Base-by-base conservation (phyloP, 2,329 filamentous ascomycete genomes). In the Aspergillus unguis region DNA sequence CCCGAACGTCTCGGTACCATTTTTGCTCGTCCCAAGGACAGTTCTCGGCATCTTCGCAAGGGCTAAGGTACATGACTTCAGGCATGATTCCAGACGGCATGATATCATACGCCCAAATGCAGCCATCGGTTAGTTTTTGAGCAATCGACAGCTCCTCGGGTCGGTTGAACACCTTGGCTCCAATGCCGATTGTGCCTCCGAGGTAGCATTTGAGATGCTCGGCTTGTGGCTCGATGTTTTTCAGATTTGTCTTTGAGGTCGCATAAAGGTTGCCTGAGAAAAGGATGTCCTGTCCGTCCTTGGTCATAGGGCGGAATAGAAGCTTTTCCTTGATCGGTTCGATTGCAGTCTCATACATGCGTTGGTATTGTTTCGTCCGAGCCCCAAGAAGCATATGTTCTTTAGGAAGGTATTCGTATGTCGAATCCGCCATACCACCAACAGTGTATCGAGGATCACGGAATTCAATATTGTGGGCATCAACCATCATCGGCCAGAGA, bases 401-500 rank as follows among this genome's bases (percentile, higher is more conserved):
- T 56, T 79, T 79, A 2, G 76, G 77, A 11, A 79, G 65, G 58
- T 79, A 79, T 54, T 79, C 77, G 55, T 78, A 79, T 0, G 72
- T 69, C 2, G 76, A 78, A 59, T 79, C 76, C 11, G 75, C 74
- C 70, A 73, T 72, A 8, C 69, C 75, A 11, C 75, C 76, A 10
- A 78, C 63, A 1, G 67, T 71, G 51, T 75, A 78, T 31, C 67
- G 62, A 7, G 61, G 50, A 47, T 66, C 61, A n/a, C 57, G 56
- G 45, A 70, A 70, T 26, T 52, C 48, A 44, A 71, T 57, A 25
- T 56, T 58, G 35, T 68, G 53, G 10, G 64, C 84, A 71, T 95
- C 87, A 10, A 96, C 75, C 48, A 77, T 77, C 59, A 88, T 81
- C 0, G 92, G 90, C 76, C 92, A 96, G 62, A 96, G 80, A 1